Evolutionary conservation across 176 grass and related monocot genomes (phyloP).

Genomic region (Oryza glaberrima): DNA sequence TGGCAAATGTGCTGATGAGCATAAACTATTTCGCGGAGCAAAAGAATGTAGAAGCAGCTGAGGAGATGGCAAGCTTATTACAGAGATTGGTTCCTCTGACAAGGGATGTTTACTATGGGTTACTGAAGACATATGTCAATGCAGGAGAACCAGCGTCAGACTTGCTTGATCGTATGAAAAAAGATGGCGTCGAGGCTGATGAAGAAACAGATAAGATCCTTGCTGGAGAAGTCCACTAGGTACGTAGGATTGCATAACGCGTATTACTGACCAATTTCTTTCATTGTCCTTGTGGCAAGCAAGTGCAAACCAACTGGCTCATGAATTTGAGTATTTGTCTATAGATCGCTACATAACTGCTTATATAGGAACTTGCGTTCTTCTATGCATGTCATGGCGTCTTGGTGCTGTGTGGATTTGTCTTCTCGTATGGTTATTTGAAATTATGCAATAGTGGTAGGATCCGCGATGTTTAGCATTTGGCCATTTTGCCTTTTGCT

Average conservation of each 20-base stretch:
- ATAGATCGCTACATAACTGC: not conserved
- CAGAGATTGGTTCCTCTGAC: conserved; percentile 43
- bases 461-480: conserved; percentile 18
- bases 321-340: conserved; percentile 21
- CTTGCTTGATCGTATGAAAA: conserved; percentile 60
- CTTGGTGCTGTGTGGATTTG: not conserved
- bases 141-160: conserved; percentile 36
- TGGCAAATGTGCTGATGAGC: conserved; percentile 43
- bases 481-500: not conserved
- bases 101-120: conserved; percentile 56
- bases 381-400: not conserved
- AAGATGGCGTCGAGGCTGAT: conserved; percentile 58
- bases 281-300: not conserved
- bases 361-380: not conserved
- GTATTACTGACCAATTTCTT: not conserved
- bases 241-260: not conserved
- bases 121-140: conserved; percentile 51
- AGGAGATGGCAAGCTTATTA: conserved; percentile 54
- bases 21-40: conserved; percentile 51
- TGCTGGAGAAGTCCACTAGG: conserved; percentile 34
- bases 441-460: not conserved
- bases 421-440: not conserved
- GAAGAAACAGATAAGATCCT: conserved; percentile 58
- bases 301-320: not conserved
- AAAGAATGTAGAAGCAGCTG: conserved; percentile 65